Conservation (phyloP, 177 flowering plant genomes). For the Vitis hybrid region DNA sequence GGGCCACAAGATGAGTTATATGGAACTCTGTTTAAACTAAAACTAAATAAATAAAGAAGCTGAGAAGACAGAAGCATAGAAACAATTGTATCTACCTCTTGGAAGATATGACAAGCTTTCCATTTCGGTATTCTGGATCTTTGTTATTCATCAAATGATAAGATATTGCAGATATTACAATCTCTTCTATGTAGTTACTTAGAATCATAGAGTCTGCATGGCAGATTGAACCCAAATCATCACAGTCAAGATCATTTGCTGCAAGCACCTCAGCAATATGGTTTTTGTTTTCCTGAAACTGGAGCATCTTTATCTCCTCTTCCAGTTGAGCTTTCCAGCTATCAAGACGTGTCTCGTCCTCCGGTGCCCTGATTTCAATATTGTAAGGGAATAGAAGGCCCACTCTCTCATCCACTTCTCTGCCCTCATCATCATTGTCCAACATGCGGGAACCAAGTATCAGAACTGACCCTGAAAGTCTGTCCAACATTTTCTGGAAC, state of each 20-base stretch:
- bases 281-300: slow-evolving; percentile 48
- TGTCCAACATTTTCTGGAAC: slow-evolving; percentile 37
- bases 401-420: slow-evolving; percentile 39
- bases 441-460: slow-evolving; percentile 44
- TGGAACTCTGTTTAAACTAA: background rate
- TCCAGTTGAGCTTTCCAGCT: slow-evolving; percentile 50
- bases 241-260: slow-evolving; percentile 51
- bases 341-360: slow-evolving; percentile 42
- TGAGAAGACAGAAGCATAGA: background rate
- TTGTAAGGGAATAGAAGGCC: slow-evolving; percentile 41
- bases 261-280: slow-evolving; percentile 55
- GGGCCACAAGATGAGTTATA: background rate
- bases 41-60: background rate
- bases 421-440: slow-evolving; percentile 31
- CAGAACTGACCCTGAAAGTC: slow-evolving; percentile 38
- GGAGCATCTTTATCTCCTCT: slow-evolving; percentile 48
- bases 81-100: slow-evolving; percentile 30
- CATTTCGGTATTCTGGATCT: slow-evolving; percentile 58
- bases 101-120: slow-evolving; percentile 53
- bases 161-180: slow-evolving; percentile 49
- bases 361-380: slow-evolving; percentile 44
- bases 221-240: slow-evolving; percentile 49
- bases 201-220: slow-evolving; percentile 40
- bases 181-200: slow-evolving; percentile 48
- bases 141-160: slow-evolving; percentile 47